Evolutionary conservation across 2,329 filamentous ascomycete genomes (phyloP), one percentile per base, ranked within the genome.

Genomic region (Aspergillus neotritici): DNA sequence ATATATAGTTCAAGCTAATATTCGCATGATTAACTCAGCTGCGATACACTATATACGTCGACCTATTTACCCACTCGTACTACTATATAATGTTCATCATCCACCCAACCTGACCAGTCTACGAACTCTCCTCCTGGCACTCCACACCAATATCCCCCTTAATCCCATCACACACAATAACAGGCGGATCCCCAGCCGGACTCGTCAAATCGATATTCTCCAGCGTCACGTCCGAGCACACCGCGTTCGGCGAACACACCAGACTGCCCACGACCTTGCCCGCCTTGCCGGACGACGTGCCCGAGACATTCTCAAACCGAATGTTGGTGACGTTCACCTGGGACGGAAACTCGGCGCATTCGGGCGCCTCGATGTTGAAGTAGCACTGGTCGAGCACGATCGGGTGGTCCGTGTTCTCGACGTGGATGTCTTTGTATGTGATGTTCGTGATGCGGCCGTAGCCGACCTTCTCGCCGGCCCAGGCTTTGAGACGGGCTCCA

Each of bases 351-450:
- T 67, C 46, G 2, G 73, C 69, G 52, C 79, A 82, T 2, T 70
- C 69, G 1, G 71, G 70, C 3, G 66, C 51, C 43, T 75, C 71
- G 48, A 79, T 67, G 48, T 81, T 75, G 60, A 82, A 82, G 61
- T 82, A 82, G 62, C 79, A 82, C 21, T 78, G 78, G 53, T 82
- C 79, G 6, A 83, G 64, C 30, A 79, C 76, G 15, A 80, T 69
- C 0, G 76, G 71, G 47, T 73, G 71, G 50, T 82, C 78, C 14
- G 77, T 79, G 49, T 78, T 77, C 14, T 75, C 76, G 32, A 78
- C 70, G 61, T 72, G 75, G 51, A 82, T 75, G 61, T 81, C 77
- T 59, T 77, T 71, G 62, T 80, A 83, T 2, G 79, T 82, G 37
- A 82, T 69, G 55, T 82, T 83, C 51, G 76, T 71, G 49, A 82